Base-by-base conservation (phyloP, 441 rosid species). In the Gossypium lobatum region DNA sequence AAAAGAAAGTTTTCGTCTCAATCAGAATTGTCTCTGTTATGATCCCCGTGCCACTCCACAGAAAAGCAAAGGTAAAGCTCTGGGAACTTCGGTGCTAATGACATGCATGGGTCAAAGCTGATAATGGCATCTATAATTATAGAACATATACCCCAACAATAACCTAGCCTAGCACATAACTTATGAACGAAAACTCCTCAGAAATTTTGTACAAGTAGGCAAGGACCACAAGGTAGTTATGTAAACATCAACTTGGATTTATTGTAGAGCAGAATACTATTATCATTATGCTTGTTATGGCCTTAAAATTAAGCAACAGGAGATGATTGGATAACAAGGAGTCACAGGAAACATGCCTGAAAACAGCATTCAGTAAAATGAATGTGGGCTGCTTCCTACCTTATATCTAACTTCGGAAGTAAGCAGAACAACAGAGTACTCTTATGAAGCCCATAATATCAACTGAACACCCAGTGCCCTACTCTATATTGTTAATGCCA, bases 271-370 rank as follows among this genome's bases (percentile, higher is more conserved):
- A 46, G 16, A 66, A 67, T 21, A 1, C 14, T 46, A 14, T 20
- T 4, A 37, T 68, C 58, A 26, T 68, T 68, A 68, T 16, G 18
- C 4, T 21, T 10, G 48, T 37, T 18, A 37, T 57, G 46, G 26
- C 74, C 64, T 20, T 57, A 62, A 54, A 57, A 54, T 70, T 55
- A 71, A 9, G 31, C 16, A 59, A 59, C 25, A 58, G 42, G 4
- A 71, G 58, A 57, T 3, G 25, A 39, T 61, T 3, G 23, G 26
- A 45, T 37, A 59, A 58, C 16, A 71, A 67, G 57, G 21, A 48
- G 58, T 20, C 39, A 26, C 2, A 48, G 53, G 2, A 65, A 66
- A 25, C 34, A 65, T 65, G 70, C 18, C 34, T 23, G 53, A 18
- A 70, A 34, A 39, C 65, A 71, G 9, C 42, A 20, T 71, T 37